Base-by-base conservation (phyloP, 805 yeast genomes). In the Saccharomycopsis sp. region DNA sequence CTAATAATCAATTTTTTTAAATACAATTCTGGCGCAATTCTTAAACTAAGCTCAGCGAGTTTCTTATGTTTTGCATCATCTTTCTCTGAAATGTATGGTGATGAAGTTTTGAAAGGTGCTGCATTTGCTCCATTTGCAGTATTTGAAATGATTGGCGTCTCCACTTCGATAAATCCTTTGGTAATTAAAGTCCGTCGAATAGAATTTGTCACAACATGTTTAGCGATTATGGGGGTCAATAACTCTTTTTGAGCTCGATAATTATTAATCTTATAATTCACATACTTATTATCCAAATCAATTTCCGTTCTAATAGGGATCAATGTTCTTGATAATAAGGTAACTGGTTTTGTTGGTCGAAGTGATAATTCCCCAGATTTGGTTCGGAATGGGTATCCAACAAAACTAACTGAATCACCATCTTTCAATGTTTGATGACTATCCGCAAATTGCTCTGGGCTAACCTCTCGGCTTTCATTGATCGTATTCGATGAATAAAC, bases 1-100 rank as follows among this genome's bases (percentile, higher is more conserved):
- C 97, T 97, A 53, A 90, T 97, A 54, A 90, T 96, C 56, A 93
- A 79, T 74, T 90, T 95, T 71, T 90, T 90, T 67, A 90, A 77
- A 74, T 82, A 90, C 63, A 90, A 76, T 72, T 90, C 98, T 0
- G 98, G 98, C 0, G 98, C 97, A 2, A 93, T 90, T 35, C 98
- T 66, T 37, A 93, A 61, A 44, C 75, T 80, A 6, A 87, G 61
- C 9, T 65, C 64, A 1, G 56, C 41, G 2, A 51, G 49, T 7
- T 50, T 45, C 8, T 46, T 57, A 29, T 47, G 53, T 2, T 53
- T 56, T 1, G 50, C 50, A 16, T 64, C 65, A 4, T 34, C 21
- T 2, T 39, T 24, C 13, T 31, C 39, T 6, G 60, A 58, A 22
- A 60, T 22, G 26, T 61, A 55, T 33, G 61, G 59, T 34, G 71